Evolutionary conservation across 139 green algal species (phyloP), one percentile per base, ranked within the genome.

Genomic region (Monoraphidium neglectum): DNA sequence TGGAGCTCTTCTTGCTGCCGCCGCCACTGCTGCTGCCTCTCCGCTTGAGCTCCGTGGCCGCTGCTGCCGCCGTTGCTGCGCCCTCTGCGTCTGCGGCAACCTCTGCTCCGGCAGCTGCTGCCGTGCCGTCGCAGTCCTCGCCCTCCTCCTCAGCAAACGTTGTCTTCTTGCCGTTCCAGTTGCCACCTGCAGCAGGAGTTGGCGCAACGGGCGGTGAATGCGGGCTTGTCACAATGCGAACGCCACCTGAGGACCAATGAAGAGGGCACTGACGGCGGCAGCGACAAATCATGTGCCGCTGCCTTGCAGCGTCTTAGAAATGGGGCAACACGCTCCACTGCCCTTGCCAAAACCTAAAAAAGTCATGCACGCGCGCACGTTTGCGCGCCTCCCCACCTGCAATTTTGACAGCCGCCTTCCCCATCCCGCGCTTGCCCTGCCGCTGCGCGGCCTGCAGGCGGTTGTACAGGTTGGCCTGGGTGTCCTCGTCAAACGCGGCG

Each of bases 141-240:
- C 74, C 81, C 5, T 72, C 82, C 0, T 87, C 81, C 10, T 93
- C 87, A 4, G 86, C 85, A 82, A 96, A 94, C 0, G 77, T 89
- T 4, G 80, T 88, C 68, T 90, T 93, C 21, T 81, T 90, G 24
- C 92, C 92, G 56, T 89, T 66, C 92, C 92, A 96, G 51, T 87
- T 90, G 24, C 84, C 86, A 21, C 90, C 89, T 60, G 61, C 40
- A 6, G 24, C 28, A 47, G 8, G 28, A 35, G 6, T 12, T 49
- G 23, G 28, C 36, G 23, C 12, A 6, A 54, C 8, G 13, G n/a
- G 28, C n/a, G n/a, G n/a, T n/a, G n/a, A n/a, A n/a, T n/a, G n/a
- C n/a, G n/a, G n/a, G n/a, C n/a, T n/a, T n/a, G n/a, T n/a, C n/a
- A n/a, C n/a, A n/a, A n/a, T n/a, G n/a, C n/a, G n/a, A n/a, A n/a